phyloP scores from a whole-genome alignment of 768 basidiomycete species.

The Termitomyces sp. region DNA sequence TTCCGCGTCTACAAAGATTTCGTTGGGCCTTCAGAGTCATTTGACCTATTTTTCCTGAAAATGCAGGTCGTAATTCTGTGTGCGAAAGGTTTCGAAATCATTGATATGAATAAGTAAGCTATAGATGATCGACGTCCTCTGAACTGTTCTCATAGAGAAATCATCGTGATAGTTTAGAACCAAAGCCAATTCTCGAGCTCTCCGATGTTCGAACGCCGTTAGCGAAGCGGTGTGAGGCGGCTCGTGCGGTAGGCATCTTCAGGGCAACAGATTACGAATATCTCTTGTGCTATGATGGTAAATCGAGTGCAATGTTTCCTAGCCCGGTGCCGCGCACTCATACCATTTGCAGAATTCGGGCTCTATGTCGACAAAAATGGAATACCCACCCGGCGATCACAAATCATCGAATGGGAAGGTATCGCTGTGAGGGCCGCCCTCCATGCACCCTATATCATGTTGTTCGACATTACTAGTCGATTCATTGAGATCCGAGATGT shows the following conservation, averaged over 20 bases:
- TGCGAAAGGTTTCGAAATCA: slow-evolving; percentile 92
- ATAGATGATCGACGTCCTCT: neutral
- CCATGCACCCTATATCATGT: slow-evolving; percentile 83
- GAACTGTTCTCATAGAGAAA: neutral
- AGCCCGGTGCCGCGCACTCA: neutral
- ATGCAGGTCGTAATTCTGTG: slow-evolving; percentile 89
- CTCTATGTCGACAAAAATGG: slow-evolving; percentile 93
- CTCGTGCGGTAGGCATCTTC: slow-evolving; percentile 90
- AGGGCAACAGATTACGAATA: slow-evolving; percentile 88
- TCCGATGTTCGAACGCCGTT: slow-evolving; percentile 63
- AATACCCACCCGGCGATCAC: slow-evolving; percentile 59
- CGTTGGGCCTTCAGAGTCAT: slow-evolving; percentile 87
- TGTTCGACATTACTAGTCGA: slow-evolving; percentile 72
- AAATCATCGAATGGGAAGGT: slow-evolving; percentile 92
- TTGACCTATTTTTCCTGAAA: slow-evolving; percentile 86
- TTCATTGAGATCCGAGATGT: slow-evolving; percentile 92
- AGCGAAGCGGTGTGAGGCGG: slow-evolving; percentile 82
- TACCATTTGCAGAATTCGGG: slow-evolving; percentile 70
- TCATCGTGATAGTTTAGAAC: slow-evolving; percentile 57
- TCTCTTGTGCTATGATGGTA: slow-evolving; percentile 89
- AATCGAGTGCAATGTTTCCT: slow-evolving; percentile 16
- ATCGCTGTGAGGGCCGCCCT: slow-evolving; percentile 86
- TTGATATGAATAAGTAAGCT: slow-evolving; percentile 86
- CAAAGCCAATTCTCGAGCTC: slow-evolving; percentile 80
- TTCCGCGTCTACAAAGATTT: slow-evolving; percentile 92